Evolutionary conservation across 108 stramenopile species (phyloP).

Genomic region (Fragilariopsis cylindrus): DNA sequence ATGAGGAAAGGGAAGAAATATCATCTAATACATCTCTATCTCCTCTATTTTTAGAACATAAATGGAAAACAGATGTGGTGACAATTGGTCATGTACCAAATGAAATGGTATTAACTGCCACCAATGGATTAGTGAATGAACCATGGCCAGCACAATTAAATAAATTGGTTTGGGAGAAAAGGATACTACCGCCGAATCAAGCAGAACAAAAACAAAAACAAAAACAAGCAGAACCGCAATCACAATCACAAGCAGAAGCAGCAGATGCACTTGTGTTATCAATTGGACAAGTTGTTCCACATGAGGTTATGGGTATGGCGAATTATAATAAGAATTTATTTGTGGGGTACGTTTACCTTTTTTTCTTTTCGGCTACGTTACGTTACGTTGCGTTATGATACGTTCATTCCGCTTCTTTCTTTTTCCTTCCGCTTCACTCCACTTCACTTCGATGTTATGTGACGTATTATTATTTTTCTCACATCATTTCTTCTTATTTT

Average conservation of each 20-base stretch:
- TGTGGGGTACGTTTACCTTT: slow-evolving; percentile 38
- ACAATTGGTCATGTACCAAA: slow-evolving; percentile 89
- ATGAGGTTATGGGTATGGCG: slow-evolving; percentile 97
- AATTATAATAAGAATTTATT: slow-evolving; percentile 96
- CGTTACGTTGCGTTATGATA: background rate
- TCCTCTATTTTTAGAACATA: slow-evolving; percentile 84
- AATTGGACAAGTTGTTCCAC: slow-evolving; percentile 92
- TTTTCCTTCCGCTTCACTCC: too few species aligned
- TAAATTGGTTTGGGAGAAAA: slow-evolving; percentile 86
- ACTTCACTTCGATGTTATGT: too few species aligned
- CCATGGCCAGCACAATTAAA: slow-evolving; percentile 96
- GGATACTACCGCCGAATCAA: background rate
- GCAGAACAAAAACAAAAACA: slow-evolving; percentile 14
- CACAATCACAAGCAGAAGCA: slow-evolving; percentile 24
- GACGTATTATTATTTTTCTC: too few species aligned
- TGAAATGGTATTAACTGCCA: slow-evolving; percentile 70
- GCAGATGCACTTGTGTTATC: slow-evolving; percentile 60
- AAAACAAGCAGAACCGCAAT: background rate
- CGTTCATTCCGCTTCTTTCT: background rate
- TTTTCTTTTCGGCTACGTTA: background rate
- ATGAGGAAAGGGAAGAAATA: slow-evolving; percentile 19
- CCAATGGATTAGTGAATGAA: slow-evolving; percentile 51
- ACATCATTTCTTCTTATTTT: background rate
- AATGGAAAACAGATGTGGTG: slow-evolving; percentile 95
- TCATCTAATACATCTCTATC: too few species aligned